Evolutionary conservation across 768 basidiomycete genomes (phyloP), one percentile per base, ranked within the genome.

Genomic region (Termitomyces sp.): DNA sequence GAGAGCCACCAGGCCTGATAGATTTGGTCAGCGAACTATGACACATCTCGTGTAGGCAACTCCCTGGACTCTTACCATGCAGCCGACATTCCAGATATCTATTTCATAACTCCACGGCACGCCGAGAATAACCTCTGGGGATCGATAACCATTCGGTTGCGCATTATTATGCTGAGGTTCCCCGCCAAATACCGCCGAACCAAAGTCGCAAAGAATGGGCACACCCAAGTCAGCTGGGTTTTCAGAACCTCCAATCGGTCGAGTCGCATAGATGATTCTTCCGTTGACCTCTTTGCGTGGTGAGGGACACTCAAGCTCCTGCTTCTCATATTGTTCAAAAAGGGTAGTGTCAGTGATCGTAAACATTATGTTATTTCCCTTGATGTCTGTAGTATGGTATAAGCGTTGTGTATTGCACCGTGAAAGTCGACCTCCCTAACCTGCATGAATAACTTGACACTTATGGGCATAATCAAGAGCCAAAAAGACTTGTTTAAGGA

Each of bases 51-150:
- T n/a, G n/a, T n/a, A n/a, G n/a, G n/a, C n/a, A n/a, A n/a, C n/a
- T n/a, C n/a, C n/a, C n/a, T 29, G 13, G 18, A n/a, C n/a, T n/a
- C 69, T 7, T 43, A 70, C 70, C 63, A 67, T 47, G 29, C 60
- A 57, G 6, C 64, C 70, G 23, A 68, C 32, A 52, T 63, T 69
- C 68, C 70, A 71, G n/a, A 71, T 64, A 56, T 71, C 69, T 5
- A 67, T 63, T 25, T 53, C 52, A 32, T 58, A 39, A 38, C 56
- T 46, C 69, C 69, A 71, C 11, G 64, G 62, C 6, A 64, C 33
- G 9, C 53, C 41, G 9, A 71, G 54, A 44, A 68, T 58, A 16
- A 71, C 64, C 50, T 71, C 70, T 18, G 67, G 68, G 10, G 68
- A 60, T 11, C 70, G 65, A 53, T 66, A 68, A 2, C 23, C 46